These are phyloP conservation scores for Rhytidiadelphus loreus DNA, from an alignment of 225 moss, liverwort and hornwort species.

Conservation along the genomic window DNA sequence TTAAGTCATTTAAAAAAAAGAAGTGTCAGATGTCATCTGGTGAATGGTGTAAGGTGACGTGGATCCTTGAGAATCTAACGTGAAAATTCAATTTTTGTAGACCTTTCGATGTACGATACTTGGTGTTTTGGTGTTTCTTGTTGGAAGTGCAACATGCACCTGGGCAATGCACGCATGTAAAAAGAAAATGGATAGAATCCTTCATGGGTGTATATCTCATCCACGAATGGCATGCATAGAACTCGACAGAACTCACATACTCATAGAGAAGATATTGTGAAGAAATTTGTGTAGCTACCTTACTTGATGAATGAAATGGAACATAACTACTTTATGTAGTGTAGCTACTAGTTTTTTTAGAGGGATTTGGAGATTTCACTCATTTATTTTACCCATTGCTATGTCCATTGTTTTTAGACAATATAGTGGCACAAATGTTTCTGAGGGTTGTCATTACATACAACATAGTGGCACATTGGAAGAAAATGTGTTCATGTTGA, in stretches of 20 bases:
- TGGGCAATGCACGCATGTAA: neutral
- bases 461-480: no score
- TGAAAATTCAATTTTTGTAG: neutral
- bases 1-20: neutral
- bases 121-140: neutral
- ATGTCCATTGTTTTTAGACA: neutral
- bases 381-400: neutral
- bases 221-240: neutral
- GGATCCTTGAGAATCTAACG: accelerated
- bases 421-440: no score
- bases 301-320: accelerated
- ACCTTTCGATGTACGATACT: accelerated
- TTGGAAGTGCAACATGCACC: neutral
- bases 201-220: neutral
- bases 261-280: neutral
- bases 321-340: accelerated
- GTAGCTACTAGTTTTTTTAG: accelerated
- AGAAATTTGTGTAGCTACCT: neutral
- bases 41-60: neutral
- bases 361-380: no score
- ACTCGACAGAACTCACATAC: accelerated
- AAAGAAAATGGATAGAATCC: neutral
- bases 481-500: no score
- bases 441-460: neutral
- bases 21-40: neutral